Evolutionary conservation across 495 filamentous ascomycete species (phyloP).

Genomic region (Penicillium maclennaniae): DNA sequence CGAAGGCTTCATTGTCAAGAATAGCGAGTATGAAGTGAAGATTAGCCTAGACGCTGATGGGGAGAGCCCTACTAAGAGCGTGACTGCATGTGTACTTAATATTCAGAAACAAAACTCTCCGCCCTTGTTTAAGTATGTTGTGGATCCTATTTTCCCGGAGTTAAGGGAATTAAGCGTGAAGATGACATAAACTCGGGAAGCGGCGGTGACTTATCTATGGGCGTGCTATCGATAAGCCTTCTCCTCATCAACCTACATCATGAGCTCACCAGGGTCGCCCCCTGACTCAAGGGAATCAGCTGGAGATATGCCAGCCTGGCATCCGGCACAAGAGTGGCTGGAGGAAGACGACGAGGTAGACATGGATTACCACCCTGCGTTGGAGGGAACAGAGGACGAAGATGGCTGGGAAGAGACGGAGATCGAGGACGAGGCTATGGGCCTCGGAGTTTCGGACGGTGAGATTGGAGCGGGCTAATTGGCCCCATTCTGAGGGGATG

Average conservation of each 20-base stretch:
- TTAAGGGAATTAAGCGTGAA: constrained; percentile 8
- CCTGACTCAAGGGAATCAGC: constrained; percentile 4
- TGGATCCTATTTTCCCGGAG: neutral
- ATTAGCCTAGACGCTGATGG: too few species aligned
- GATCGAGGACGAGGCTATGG: constrained; percentile 52
- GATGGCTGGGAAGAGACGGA: constrained; percentile 24
- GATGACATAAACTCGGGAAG: constrained; percentile 13
- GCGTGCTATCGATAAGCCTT: constrained; percentile 27
- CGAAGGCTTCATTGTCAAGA: too few species aligned
- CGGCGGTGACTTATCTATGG: constrained; percentile 12
- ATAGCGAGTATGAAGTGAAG: too few species aligned
- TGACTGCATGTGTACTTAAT: too few species aligned
- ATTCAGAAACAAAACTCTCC: too few species aligned
- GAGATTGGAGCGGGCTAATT: constrained; percentile 14
- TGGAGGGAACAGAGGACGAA: constrained; percentile 6
- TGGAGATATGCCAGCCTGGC: constrained; percentile 21
- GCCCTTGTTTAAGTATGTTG: too few species aligned
- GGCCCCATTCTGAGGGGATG: neutral
- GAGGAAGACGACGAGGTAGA: constrained; percentile 35
- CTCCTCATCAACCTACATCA: constrained; percentile 18
- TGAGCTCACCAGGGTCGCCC: constrained; percentile 12
- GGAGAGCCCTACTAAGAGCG: too few species aligned
- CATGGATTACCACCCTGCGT: constrained; percentile 21
- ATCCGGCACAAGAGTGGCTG: constrained; percentile 41
- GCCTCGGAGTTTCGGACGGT: constrained; percentile 30